Conservation (phyloP, 306 rosid species). For the Cercis canadensis region DNA sequence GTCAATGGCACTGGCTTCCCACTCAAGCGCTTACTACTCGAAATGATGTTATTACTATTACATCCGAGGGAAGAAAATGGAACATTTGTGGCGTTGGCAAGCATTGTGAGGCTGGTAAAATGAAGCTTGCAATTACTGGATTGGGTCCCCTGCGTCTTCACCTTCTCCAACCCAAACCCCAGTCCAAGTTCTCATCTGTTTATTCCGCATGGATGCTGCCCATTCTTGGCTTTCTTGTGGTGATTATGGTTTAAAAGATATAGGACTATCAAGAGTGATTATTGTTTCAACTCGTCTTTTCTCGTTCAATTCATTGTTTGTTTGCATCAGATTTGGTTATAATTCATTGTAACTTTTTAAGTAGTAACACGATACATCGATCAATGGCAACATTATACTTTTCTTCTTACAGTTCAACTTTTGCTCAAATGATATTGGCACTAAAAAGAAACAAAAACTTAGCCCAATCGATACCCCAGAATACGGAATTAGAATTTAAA, state of each 20-base stretch:
- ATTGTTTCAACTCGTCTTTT: background rate
- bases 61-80: slow-evolving; percentile 55
- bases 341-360: background rate
- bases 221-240: background rate
- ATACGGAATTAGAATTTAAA: too few relatives aligned
- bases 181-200: background rate
- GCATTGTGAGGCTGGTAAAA: slow-evolving; percentile 44
- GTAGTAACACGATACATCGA: background rate
- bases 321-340: background rate
- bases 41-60: slow-evolving; percentile 41
- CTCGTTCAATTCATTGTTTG: background rate
- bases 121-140: slow-evolving; percentile 53
- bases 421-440: too few relatives aligned
- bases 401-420: background rate
- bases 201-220: background rate
- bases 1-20: slow-evolving; percentile 50
- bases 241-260: background rate
- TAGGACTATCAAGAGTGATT: background rate
- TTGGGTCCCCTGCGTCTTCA: background rate
- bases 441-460: too few relatives aligned
- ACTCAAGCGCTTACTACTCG: slow-evolving; percentile 34
- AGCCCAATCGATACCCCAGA: too few relatives aligned
- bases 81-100: slow-evolving; percentile 46
- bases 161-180: slow-evolving; percentile 10
- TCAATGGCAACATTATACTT: background rate